phyloP scores from a whole-genome alignment of 2,329 filamentous ascomycete species.

The Xylaria sp. region DNA sequence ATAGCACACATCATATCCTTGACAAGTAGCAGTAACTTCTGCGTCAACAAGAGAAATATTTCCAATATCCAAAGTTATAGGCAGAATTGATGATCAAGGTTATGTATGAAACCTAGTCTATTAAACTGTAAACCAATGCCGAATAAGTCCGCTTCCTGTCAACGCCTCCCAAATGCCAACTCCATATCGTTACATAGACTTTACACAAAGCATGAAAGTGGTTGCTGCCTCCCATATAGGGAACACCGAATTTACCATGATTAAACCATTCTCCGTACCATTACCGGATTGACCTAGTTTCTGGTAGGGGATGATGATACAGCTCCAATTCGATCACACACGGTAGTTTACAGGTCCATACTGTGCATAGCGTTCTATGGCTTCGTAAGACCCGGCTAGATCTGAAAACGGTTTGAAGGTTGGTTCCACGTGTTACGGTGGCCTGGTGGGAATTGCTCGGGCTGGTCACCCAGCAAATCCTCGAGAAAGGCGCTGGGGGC shows the following conservation, averaged over 20 bases:
- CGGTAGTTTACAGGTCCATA: neutral
- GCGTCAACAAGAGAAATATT: neutral
- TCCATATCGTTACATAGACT: constrained; percentile 25
- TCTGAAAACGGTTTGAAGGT: constrained; percentile 27
- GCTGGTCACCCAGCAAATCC: constrained; percentile 82
- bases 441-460: constrained; percentile 51
- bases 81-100: neutral
- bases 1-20: neutral
- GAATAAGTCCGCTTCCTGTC: constrained; percentile 9
- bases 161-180: constrained; percentile 25
- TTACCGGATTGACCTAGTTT: neutral
- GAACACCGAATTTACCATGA: neutral
- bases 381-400: neutral
- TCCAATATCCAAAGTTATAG: too few relatives aligned
- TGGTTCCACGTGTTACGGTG: constrained; percentile 38
- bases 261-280: neutral
- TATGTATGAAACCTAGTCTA: constrained; percentile 16
- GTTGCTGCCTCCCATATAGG: neutral
- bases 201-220: constrained; percentile 12
- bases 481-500: constrained; percentile 91
- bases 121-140: constrained; percentile 19
- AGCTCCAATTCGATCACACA: neutral
- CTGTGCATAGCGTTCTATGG: neutral
- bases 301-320: neutral
- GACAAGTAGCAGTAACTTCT: neutral